Percentiles rank a stretch among this genome's conserved stretches.
These are phyloP conservation scores for Scedosporium apiospermum DNA, from an alignment of 2,329 filamentous ascomycete genomes.

Conservation along the genomic window DNA sequence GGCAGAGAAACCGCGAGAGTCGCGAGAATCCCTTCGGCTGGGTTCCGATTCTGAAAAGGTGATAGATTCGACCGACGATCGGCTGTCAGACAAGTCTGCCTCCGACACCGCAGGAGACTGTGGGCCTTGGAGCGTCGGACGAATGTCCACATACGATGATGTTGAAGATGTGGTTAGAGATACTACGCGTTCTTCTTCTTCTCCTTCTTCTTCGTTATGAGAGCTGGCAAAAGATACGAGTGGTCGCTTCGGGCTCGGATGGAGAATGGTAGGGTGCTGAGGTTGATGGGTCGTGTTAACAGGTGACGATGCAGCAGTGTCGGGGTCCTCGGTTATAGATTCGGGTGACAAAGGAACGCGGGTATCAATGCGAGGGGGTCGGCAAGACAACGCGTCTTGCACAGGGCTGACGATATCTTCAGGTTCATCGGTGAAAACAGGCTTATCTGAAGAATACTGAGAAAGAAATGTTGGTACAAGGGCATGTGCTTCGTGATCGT, in stretches of 20 bases:
- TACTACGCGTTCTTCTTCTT: neutral
- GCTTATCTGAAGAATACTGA: neutral
- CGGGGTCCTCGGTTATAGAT: neutral
- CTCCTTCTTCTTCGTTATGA: neutral
- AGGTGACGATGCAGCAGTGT: neutral
- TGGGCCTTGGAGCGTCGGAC: neutral
- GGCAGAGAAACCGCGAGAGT: neutral
- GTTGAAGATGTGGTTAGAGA: neutral
- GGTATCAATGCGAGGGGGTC: slow-evolving; percentile 6
- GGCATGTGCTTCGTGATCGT: slow-evolving; percentile 1
- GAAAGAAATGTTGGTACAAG: slow-evolving; percentile 7
- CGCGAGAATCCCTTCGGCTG: neutral
- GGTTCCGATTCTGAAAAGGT: slow-evolving; percentile 5
- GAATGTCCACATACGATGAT: neutral
- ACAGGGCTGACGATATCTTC: slow-evolving; percentile 1
- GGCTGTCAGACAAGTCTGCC: slow-evolving; percentile 4
- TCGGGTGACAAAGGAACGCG: slow-evolving; percentile 1
- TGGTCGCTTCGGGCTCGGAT: neutral
- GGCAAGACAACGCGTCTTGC: neutral
- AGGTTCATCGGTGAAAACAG: slow-evolving; percentile 6
- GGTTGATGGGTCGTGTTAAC: neutral
- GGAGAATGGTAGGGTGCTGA: neutral
- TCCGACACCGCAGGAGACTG: neutral
- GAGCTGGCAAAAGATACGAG: neutral
- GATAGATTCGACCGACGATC: slow-evolving; percentile 3